Base-by-base conservation (phyloP, 2,329 filamentous ascomycete species). In the Fusarium tuaranense region DNA sequence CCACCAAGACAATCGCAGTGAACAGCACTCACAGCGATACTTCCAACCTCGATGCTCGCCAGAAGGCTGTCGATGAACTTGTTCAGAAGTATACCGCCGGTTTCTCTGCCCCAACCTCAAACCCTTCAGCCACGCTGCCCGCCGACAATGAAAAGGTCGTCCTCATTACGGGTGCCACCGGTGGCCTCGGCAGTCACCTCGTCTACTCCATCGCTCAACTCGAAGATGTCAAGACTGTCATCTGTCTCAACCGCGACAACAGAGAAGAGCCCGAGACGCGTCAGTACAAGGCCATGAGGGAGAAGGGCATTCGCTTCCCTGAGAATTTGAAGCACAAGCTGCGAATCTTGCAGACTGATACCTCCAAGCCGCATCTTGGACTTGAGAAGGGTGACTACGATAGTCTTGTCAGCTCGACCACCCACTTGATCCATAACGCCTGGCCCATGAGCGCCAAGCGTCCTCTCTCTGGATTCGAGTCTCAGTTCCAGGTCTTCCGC, bases 381-480 rank as follows among this genome's bases (percentile, higher is more conserved):
- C 60, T 73, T 3, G 1, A 20, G 1, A 61, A 62, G 6, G 25
- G 22, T 2, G 71, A 66, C 0, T 73, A 63, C 2, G 27, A 1
- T 0, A 46, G 2, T 4, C 30, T 73, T 53, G 32, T 65, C 2
- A 14, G 25, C 1, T 18, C 18, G 0, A 44, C 57, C 1, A 73
- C 74, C 0, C 74, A 76, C 14, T 64, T 76, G 27, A 68, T 76
- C 3, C 74, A 76, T 25, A 76, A 77, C 13, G 74, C 74, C 4
- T 76, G 74, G 74, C 74, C 74, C 6, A 76, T 76, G 74, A 76
- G 74, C 10, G 74, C 74, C 4, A 76, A 77, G 51, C 74, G 74
- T 3, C 61, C 72, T 0, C 61, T 76, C 0, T 60, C 72, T 0
- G 74, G 74, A 4, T 76, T 76, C 4, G 74, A 76, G 51, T 51